Conservation (phyloP, 495 filamentous ascomycete species). For the Penicillium atrosanguineum region DNA sequence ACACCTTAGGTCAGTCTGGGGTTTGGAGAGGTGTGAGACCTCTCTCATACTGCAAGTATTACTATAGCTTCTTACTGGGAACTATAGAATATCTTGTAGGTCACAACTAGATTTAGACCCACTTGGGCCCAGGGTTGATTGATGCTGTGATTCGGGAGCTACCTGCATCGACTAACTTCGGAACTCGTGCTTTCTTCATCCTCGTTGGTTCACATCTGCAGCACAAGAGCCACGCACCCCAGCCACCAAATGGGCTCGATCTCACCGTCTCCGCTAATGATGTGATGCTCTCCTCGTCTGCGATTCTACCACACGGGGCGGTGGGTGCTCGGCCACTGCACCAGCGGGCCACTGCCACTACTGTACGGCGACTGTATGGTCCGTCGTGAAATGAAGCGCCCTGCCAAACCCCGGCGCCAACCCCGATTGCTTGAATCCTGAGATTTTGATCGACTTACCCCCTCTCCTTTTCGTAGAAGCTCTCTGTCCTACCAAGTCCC, state of each 20-base stretch:
- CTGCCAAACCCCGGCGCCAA: slow-evolving; percentile 25
- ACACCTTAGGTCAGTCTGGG: not conserved
- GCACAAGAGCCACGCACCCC: slow-evolving; percentile 23
- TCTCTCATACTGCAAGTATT: too few relatives aligned
- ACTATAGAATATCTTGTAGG: too few relatives aligned
- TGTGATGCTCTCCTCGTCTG: slow-evolving; percentile 18
- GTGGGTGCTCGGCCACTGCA: slow-evolving; percentile 5
- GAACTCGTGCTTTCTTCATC: slow-evolving; percentile 27
- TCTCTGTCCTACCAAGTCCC: slow-evolving; percentile 5
- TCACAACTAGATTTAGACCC: not conserved
- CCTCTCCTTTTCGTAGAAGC: not conserved
- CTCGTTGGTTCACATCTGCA: slow-evolving; percentile 35
- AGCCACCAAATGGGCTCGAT: slow-evolving; percentile 34
- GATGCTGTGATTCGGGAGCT: slow-evolving; percentile 27
- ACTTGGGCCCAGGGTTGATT: not conserved
- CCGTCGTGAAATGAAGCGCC: slow-evolving; percentile 34
- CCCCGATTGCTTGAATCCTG: slow-evolving; percentile 34
- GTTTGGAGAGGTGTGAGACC: not conserved
- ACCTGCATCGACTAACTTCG: slow-evolving; percentile 25
- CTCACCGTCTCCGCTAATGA: slow-evolving; percentile 39
- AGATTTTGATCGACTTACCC: slow-evolving; percentile 35
- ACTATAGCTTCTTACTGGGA: too few relatives aligned
- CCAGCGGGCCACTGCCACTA: not conserved
- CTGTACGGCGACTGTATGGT: slow-evolving; percentile 19
- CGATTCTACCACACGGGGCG: slow-evolving; percentile 12